A percentile compares a stretch with the other conserved stretches of the same genome.
These are phyloP conservation scores for Papiliotrema fonsecae DNA, from an alignment of 1,284 basidiomycete genomes.

Conservation along the genomic window DNA sequence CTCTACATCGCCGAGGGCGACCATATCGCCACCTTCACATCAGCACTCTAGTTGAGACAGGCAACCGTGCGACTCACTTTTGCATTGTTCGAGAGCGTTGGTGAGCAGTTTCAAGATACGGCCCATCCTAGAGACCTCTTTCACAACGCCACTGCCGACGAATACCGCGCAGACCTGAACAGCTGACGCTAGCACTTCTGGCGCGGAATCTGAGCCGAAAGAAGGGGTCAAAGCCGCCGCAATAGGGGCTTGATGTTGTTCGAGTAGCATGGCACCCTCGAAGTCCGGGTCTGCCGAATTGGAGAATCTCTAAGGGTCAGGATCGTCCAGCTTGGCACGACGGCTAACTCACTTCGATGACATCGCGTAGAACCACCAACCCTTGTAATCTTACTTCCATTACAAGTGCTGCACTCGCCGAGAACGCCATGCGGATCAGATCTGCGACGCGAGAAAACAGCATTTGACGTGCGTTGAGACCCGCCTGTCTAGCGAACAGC, in stretches of 20 bases:
- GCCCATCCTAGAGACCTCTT: slow-evolving; percentile 84
- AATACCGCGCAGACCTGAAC: slow-evolving; percentile 93
- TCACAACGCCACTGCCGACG: slow-evolving; percentile 91
- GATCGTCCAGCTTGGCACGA: neutral
- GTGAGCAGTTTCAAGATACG: slow-evolving; percentile 87
- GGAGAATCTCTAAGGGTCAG: slow-evolving; percentile 64
- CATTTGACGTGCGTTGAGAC: slow-evolving; percentile 35
- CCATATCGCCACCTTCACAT: slow-evolving; percentile 66
- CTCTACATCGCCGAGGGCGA: slow-evolving; percentile 79
- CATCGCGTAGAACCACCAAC: slow-evolving; percentile 79
- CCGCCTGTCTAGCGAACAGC: slow-evolving; percentile 53
- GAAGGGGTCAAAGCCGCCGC: slow-evolving; percentile 97
- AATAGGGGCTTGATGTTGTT: slow-evolving; percentile 97
- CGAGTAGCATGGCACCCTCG: slow-evolving; percentile 81
- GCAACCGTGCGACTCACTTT: slow-evolving; percentile 54
- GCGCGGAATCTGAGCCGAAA: slow-evolving; percentile 89
- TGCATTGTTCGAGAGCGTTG: slow-evolving; percentile 81
- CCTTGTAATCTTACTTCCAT: slow-evolving; percentile 94
- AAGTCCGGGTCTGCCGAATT: slow-evolving; percentile 87
- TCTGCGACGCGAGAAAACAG: slow-evolving; percentile 54
- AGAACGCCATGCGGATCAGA: slow-evolving; percentile 96
- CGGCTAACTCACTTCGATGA: slow-evolving; percentile 70
- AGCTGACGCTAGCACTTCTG: slow-evolving; percentile 88
- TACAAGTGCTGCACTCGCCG: slow-evolving; percentile 90
- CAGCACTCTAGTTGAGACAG: neutral